Evolutionary conservation across 768 basidiomycete genomes (phyloP), one percentile per base, ranked within the genome.

Genomic region (Dentipellis fragilis): DNA sequence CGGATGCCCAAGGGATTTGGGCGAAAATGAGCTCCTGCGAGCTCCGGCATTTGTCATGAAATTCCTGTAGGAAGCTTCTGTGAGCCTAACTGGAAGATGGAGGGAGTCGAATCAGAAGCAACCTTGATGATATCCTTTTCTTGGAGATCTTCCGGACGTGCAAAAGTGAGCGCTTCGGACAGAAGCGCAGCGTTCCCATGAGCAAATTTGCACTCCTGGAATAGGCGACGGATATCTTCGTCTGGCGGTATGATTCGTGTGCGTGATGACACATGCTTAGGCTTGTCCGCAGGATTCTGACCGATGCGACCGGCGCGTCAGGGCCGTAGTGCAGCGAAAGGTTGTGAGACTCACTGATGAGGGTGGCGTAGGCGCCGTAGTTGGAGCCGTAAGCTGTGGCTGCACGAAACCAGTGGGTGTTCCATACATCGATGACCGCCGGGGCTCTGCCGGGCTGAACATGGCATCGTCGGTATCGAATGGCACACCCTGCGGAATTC

Each of bases 1-100:
- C 84, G 19, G 83, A 79, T 3, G 93, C 93, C 93, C 93, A 95
- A 7, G 87, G 83, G 62, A 96, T 93, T 69, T 94, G 93, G 10
- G 86, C 83, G 59, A 75, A 85, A 23, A 95, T 81, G 10, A 93
- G 77, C 58, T 93, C 92, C 68, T 92, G 90, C 2, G 89, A 92
- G 3, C 80, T 75, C 34, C 81, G 77, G 66, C 91, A 93, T 64
- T 89, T 89, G 14, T 68, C 63, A 62, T 89, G 80, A 64, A 93
- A 93, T 70, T 94, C 93, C 91, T 95, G 65, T 1, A 17, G 37
- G n/a, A 38, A 39, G 36, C 12, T 54, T 3, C n/a, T 59, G 46
- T 57, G 46, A 54, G 19, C 29, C 6, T 29, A 29, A 29, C 23
- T 39, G 55, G 37, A n/a, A 14, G 42, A 55, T 35, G 37, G 10